These are phyloP conservation scores for Huntiella omanensis DNA, from an alignment of 2,329 filamentous ascomycete genomes.

Conservation along the genomic window DNA sequence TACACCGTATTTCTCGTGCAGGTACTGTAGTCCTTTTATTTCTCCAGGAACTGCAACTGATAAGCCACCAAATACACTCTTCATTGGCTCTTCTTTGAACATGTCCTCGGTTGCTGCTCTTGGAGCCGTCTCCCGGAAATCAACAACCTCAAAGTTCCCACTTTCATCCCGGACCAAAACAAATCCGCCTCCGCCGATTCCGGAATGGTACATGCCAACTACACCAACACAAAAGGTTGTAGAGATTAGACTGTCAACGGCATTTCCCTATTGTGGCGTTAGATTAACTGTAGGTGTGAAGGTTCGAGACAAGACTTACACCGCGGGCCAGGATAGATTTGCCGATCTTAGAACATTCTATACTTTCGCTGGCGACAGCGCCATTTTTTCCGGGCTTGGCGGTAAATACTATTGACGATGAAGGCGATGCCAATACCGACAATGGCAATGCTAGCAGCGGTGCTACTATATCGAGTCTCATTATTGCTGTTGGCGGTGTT, in stretches of 20 bases:
- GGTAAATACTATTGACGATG: background rate
- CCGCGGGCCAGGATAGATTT: slow-evolving; percentile 37
- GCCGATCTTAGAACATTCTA: slow-evolving; percentile 51
- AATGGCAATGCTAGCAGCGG: no score
- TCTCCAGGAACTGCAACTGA: slow-evolving; percentile 56
- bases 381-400: slow-evolving; percentile 21
- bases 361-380: slow-evolving; percentile 52
- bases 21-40: slow-evolving; percentile 57
- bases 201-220: slow-evolving; percentile 58
- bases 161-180: slow-evolving; percentile 56
- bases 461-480: no score
- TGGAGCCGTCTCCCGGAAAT: slow-evolving; percentile 79
- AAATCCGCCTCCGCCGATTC: slow-evolving; percentile 82
- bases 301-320: slow-evolving; percentile 18
- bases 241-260: slow-evolving; percentile 57
- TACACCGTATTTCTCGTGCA: slow-evolving; percentile 55
- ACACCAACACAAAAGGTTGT: slow-evolving; percentile 60
- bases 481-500: no score
- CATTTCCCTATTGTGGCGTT: slow-evolving; percentile 38
- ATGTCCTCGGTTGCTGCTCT: slow-evolving; percentile 67
- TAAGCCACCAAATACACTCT: slow-evolving; percentile 53
- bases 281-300: background rate
- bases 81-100: slow-evolving; percentile 52
- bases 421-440: no score
- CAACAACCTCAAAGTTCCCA: slow-evolving; percentile 68